Base-by-base conservation (phyloP, 1,139 yeast species). In the Pichia norvegensis region DNA sequence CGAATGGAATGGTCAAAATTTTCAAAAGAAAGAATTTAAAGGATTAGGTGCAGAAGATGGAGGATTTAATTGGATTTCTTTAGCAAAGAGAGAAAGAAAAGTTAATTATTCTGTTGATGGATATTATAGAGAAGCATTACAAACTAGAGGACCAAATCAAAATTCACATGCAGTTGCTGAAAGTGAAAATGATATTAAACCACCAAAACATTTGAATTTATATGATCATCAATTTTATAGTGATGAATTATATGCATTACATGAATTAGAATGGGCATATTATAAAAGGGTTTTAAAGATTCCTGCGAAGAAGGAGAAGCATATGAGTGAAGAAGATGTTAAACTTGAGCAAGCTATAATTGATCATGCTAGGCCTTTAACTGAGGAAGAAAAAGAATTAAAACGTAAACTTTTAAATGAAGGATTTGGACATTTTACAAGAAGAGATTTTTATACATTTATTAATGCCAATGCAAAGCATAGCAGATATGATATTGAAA, bases 1-100 rank as follows among this genome's bases (percentile, higher is more conserved):
- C 62, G 92, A 84, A 63, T 84, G 95, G 95, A 81, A 84, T 62
- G 95, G 95, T 41, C 80, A 81, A 52, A 83, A 81, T 58, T 84
- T 83, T 67, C 81, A 81, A 63, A 83, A 82, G 69, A 81, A 80
- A 54, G 73, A 72, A 35, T 68, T 40, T 62, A 72, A 36, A 68
- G 70, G 20, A 63, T 67, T 41, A 23, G 43, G 41, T 56, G 68
- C 47, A 8, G 45, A 46, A 25, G 45, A 45, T 6, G 20, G n/a
- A 2, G 63, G 62, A 36, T 21, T 76, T 71, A 52, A 76, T 11
- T 81, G 86, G 86, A 78, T 83, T 49, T 78, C 82, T 51, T 88
- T 90, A 2, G 76, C 85, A 1, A 83, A 81, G 59, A 74, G 94
- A 67, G 92, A 83, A 63, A 72, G 92, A 52, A 83, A 82, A 59